These are phyloP conservation scores for Scenedesmus sp. DNA, from an alignment of 163 green algal genomes.

Conservation along the genomic window DNA sequence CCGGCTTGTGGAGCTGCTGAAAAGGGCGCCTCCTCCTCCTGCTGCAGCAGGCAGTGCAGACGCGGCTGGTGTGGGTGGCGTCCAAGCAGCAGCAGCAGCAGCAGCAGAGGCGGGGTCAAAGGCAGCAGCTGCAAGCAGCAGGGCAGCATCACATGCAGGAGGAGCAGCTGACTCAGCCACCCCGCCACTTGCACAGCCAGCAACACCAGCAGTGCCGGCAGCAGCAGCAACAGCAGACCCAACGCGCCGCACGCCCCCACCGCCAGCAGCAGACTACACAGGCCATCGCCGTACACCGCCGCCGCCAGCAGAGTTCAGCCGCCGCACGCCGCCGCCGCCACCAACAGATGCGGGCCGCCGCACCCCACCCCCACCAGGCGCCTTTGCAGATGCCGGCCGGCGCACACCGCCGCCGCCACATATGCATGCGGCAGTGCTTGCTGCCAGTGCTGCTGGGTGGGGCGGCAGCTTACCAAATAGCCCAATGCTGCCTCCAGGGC, in stretches of 20 bases:
- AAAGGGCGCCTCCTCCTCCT: neutral
- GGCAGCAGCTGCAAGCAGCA: neutral
- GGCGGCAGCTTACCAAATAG: neutral
- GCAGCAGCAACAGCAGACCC: neutral
- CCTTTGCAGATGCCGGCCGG: neutral
- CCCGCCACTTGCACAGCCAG: no score
- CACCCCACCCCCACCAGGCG: neutral
- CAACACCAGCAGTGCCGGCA: neutral
- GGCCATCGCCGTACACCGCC: neutral
- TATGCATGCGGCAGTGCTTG: neutral
- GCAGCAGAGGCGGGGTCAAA: neutral
- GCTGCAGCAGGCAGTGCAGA: neutral
- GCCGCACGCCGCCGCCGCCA: neutral
- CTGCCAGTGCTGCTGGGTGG: neutral
- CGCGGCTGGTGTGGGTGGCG: neutral
- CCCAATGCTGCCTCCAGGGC: neutral
- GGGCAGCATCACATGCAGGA: neutral
- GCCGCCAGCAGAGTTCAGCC: neutral
- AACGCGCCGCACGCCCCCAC: no score
- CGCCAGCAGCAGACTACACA: neutral
- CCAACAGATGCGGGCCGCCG: neutral
- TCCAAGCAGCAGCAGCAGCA: neutral
- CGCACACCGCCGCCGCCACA: neutral
- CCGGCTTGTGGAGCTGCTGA: slow-evolving; percentile 20
- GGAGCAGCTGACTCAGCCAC: neutral